A percentile compares a stretch with the other conserved stretches of the same genome.
phyloP scores from a whole-genome alignment of 2,329 filamentous ascomycete species.

The Botryotinia globosa region DNA sequence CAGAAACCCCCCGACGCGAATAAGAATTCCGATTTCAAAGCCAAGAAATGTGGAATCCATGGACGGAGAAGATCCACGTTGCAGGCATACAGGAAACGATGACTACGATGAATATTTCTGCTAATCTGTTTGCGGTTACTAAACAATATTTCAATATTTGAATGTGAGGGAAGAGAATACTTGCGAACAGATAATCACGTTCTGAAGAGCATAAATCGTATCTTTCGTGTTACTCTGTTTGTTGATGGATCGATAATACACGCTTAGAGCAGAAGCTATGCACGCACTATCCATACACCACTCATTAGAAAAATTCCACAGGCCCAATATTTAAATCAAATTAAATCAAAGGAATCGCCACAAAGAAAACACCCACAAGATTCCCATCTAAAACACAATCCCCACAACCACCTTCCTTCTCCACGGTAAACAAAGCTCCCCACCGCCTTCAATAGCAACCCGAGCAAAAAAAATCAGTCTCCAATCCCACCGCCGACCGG shows the following conservation, averaged over 20 bases:
- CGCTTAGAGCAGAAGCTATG: neutral
- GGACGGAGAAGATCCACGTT: neutral
- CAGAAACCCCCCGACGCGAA: neutral
- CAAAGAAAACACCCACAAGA: neutral
- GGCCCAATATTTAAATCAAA: neutral
- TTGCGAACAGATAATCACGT: neutral
- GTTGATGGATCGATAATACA: neutral
- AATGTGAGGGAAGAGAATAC: neutral
- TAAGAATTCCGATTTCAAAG: neutral
- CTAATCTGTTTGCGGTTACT: neutral
- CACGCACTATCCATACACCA: neutral
- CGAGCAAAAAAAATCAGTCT: neutral
- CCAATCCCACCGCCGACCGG: neutral
- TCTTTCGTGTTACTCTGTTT: neutral
- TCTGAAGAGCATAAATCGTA: neutral
- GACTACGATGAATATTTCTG: neutral
- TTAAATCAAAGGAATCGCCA: neutral
- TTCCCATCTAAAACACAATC: neutral
- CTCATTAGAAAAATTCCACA: rapidly evolving
- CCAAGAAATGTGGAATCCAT: neutral
- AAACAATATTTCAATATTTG: too few relatives aligned
- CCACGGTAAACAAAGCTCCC: neutral
- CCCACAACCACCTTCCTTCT: neutral
- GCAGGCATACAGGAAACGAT: neutral
- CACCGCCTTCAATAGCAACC: neutral